phyloP scores from a whole-genome alignment of 2,329 filamentous ascomycete genomes.

The Leptographium lundbergii region DNA sequence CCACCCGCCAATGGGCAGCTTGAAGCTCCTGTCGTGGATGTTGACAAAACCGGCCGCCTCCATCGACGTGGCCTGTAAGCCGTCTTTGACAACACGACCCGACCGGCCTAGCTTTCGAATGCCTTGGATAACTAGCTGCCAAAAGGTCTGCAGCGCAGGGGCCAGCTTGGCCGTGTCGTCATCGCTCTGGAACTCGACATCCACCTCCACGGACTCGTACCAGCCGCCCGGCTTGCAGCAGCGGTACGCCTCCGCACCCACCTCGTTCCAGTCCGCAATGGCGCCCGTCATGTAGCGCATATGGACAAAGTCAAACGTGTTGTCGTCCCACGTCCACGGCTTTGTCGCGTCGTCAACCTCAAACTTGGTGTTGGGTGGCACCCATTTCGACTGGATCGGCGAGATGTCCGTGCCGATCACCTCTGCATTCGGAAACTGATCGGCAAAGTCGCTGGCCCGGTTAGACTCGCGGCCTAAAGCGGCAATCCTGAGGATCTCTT shows the following conservation, averaged over 20 bases:
- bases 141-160: not conserved
- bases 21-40: not conserved
- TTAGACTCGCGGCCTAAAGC: not conserved
- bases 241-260: slow-evolving; percentile 34
- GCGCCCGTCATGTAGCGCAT: slow-evolving; percentile 38
- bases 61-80: not conserved
- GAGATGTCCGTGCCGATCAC: slow-evolving; percentile 44
- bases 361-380: slow-evolving; percentile 41
- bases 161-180: slow-evolving; percentile 12
- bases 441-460: slow-evolving; percentile 26
- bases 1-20: slow-evolving; percentile 2
- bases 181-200: slow-evolving; percentile 12
- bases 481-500: not conserved
- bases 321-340: slow-evolving; percentile 32
- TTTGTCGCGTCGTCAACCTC: slow-evolving; percentile 48
- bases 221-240: slow-evolving; percentile 39
- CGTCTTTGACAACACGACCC: not conserved
- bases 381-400: slow-evolving; percentile 41
- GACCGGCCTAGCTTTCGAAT: not conserved
- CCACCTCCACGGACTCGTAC: slow-evolving; percentile 15
- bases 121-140: not conserved
- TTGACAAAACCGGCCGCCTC: slow-evolving; percentile 4
- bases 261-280: slow-evolving; percentile 36
- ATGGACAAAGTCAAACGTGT: slow-evolving; percentile 44
- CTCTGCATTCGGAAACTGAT: slow-evolving; percentile 15